Evolutionary conservation across 164 flowering plant species (phyloP).

Genomic region (Aristolochia contorta): DNA sequence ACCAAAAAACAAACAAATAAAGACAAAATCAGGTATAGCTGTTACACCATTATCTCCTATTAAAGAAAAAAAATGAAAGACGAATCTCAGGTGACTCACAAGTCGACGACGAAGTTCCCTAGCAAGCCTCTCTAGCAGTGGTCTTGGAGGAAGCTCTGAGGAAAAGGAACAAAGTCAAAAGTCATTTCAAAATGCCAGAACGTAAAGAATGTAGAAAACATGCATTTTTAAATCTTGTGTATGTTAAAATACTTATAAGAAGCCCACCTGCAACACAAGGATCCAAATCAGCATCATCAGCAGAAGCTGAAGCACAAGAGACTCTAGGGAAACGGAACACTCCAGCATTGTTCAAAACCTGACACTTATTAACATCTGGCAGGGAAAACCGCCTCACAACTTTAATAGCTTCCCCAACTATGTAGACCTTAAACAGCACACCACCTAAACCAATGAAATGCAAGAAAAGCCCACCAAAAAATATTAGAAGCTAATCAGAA

Average conservation of each 20-base stretch:
- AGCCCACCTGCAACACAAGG: slow-evolving; percentile 77
- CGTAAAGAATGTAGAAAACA: neutral
- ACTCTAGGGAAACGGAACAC: slow-evolving; percentile 83
- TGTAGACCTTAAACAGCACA: slow-evolving; percentile 82
- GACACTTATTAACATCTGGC: slow-evolving; percentile 64
- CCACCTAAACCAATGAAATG: slow-evolving; percentile 46
- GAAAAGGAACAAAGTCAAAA: neutral
- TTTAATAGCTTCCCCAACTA: slow-evolving; percentile 86
- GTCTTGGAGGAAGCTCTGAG: slow-evolving; percentile 92
- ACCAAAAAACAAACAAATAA: neutral
- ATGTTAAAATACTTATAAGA: neutral
- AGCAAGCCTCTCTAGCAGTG: slow-evolving; percentile 79
- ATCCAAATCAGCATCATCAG: slow-evolving; percentile 91
- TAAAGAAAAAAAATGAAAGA: neutral
- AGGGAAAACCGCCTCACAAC: slow-evolving; percentile 90
- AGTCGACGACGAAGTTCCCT: slow-evolving; percentile 72
- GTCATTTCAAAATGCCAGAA: neutral
- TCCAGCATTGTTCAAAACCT: slow-evolving; percentile 52
- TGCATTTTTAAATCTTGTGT: neutral
- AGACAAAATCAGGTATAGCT: neutral
- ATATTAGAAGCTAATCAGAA: neutral
- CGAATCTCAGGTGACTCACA: slow-evolving; percentile 28
- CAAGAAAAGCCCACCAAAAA: neutral
- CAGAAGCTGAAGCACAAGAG: slow-evolving; percentile 95
- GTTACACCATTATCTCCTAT: neutral